phyloP scores from a whole-genome alignment of 2,329 filamentous ascomycete genomes.

The Alternaria sp. region DNA sequence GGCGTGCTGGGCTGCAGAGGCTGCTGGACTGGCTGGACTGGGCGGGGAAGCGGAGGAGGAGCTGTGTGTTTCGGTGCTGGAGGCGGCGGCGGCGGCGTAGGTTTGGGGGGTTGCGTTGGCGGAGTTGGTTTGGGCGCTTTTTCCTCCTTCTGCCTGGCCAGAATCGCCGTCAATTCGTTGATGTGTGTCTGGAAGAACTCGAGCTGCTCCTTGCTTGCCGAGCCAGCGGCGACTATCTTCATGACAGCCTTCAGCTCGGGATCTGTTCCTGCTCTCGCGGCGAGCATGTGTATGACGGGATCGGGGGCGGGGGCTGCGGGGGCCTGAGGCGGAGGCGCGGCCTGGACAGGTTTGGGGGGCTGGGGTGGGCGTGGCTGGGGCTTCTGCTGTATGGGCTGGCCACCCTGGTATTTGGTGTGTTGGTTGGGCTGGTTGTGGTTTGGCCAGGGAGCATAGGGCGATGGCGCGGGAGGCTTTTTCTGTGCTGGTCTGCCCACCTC shows the following conservation, averaged over 20 bases:
- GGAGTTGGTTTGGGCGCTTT: constrained; percentile 28
- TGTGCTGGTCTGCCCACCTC: constrained; percentile 32
- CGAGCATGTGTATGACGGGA: constrained; percentile 80
- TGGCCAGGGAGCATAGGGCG: constrained; percentile 43
- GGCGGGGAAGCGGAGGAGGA: constrained; percentile 20
- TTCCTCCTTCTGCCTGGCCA: constrained; percentile 51
- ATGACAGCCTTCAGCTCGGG: constrained; percentile 76
- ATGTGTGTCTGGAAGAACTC: constrained; percentile 81
- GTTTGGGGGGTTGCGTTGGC: constrained; percentile 22
- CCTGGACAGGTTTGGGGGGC: constrained; percentile 37
- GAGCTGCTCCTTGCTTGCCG: constrained; percentile 73
- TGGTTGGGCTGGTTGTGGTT: constrained; percentile 39
- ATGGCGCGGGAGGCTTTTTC: constrained; percentile 36
- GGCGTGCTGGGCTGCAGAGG: constrained; percentile 9
- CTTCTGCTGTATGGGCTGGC: constrained; percentile 22
- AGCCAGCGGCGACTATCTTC: constrained; percentile 80
- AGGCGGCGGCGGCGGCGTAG: constrained; percentile 13
- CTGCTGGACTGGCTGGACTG: constrained; percentile 22
- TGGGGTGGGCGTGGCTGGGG: constrained; percentile 31
- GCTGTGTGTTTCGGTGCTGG: constrained; percentile 17
- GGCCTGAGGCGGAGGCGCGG: constrained; percentile 26
- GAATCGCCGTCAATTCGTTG: constrained; percentile 71
- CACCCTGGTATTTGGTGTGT: constrained; percentile 33
- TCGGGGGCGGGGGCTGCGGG: constrained; percentile 59
- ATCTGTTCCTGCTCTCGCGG: constrained; percentile 76